phyloP scores from a whole-genome alignment of 2,329 filamentous ascomycete species.

The Domatiomyces globalis region DNA sequence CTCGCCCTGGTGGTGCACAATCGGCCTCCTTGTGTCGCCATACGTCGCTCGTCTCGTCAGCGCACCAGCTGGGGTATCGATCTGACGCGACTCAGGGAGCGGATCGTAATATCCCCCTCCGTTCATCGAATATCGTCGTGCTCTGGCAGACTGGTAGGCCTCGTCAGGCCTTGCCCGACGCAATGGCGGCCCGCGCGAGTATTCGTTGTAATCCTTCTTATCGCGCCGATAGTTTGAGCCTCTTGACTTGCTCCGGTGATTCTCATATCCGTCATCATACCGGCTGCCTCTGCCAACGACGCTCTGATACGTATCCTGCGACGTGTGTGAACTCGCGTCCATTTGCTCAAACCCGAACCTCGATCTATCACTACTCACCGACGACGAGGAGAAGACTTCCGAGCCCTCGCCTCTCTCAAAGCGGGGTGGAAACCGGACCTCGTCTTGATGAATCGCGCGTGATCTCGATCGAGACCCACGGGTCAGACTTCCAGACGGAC shows the following conservation, averaged over 20 bases:
- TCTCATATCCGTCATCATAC: background rate
- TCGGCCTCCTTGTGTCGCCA: background rate
- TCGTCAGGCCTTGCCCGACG: background rate
- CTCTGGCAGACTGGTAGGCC: background rate
- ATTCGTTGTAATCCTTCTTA: background rate
- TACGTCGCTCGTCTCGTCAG: background rate
- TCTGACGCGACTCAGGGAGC: background rate
- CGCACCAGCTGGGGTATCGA: background rate
- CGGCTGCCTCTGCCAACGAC: background rate
- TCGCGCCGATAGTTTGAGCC: no score
- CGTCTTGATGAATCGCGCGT: background rate
- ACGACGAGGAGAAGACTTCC: background rate
- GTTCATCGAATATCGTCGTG: background rate
- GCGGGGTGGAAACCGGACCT: background rate
- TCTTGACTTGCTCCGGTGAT: background rate
- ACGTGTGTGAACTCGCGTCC: background rate
- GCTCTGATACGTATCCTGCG: background rate
- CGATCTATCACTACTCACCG: background rate
- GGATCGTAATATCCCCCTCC: background rate
- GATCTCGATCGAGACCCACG: no score
- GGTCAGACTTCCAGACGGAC: background rate
- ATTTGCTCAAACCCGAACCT: background rate
- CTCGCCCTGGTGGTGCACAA: background rate
- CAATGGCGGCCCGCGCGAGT: background rate
- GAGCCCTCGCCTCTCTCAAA: background rate